Evolutionary conservation across 306 rosid genomes (phyloP), one percentile per base, ranked within the genome.

Genomic region (Inga leiocalycina): DNA sequence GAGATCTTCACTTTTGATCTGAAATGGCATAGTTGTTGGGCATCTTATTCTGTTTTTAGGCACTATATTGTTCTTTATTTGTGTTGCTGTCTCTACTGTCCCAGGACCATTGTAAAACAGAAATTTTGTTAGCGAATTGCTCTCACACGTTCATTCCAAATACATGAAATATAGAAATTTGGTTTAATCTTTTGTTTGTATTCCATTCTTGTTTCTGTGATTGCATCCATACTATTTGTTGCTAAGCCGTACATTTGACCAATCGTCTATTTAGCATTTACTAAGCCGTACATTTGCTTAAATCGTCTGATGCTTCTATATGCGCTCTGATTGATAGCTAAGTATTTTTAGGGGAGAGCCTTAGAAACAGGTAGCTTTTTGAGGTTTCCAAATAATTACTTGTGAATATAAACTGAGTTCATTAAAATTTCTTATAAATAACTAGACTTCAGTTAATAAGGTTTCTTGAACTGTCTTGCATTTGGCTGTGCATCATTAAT

Each of bases 161-260:
- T 34, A 22, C 46, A 30, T 74, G 41, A 13, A 22, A 9, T 46
- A 20, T 78, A 12, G 70, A 12, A 27, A 64, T 1, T 24, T 27
- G 41, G 39, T 30, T 64, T 27, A 19, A 64, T 13, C 70, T 5
- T 27, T 64, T 12, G 16, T 64, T 64, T 12, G 16, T 1, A 24
- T 62, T 62, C 35, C 34, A 24, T 64, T 30, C 39, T 27, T 64
- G 24, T 34, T 35, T 67, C 69, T 68, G 44, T 68, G 46, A 6
- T 56, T 45, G 34, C 46, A 54, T 39, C 78, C 75, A 24, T 49
- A 39, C 52, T 75, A 64, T 84, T 62, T 86, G 94, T 73, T 76
- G 41, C 71, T 49, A 52, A 52, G 80, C 27, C 68, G 15, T 43
- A 30, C 14, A 52, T 70, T 72, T 52, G 57, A 39, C 32, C 20